A percentile compares a stretch with the other conserved stretches of the same genome.
Conservation (phyloP, 805 yeast species). For the Candida easanensis region DNA sequence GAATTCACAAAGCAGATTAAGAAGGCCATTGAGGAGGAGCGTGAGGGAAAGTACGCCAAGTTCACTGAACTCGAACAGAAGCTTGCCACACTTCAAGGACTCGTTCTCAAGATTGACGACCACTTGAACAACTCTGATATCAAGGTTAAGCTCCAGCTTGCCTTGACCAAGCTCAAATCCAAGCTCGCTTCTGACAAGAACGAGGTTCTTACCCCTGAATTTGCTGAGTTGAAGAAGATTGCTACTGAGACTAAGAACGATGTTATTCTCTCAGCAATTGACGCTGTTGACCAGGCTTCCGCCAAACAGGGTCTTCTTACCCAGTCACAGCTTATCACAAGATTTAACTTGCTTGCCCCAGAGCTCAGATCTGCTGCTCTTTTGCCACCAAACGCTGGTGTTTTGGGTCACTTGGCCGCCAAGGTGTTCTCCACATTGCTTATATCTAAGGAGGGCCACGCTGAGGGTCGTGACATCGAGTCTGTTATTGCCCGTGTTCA, state of each 20-base stretch:
- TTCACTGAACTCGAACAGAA: conserved; percentile 57
- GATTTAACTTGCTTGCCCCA: conserved; percentile 64
- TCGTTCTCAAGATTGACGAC: conserved; percentile 41
- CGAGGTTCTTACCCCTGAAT: conserved; percentile 29
- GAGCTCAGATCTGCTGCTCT: conserved; percentile 87
- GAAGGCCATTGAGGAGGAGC: conserved; percentile 64
- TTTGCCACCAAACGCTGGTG: conserved; percentile 93
- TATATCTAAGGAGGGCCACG: conserved; percentile 74
- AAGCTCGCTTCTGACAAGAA: conserved; percentile 39
- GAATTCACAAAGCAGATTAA: conserved; percentile 58
- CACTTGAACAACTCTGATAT: conserved; percentile 37
- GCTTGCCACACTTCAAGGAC: conserved; percentile 52
- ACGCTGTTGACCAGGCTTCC: conserved; percentile 43
- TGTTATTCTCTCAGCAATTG: conserved; percentile 47
- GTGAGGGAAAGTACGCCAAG: conserved; percentile 74
- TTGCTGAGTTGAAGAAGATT: conserved; percentile 27
- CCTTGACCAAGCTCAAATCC: conserved; percentile 40
- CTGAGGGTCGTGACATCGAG: conserved; percentile 83
- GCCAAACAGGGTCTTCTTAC: conserved; percentile 54
- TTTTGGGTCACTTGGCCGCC: conserved; percentile 87
- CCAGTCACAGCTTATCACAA: conserved; percentile 27
- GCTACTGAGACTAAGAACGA: conserved; percentile 41
- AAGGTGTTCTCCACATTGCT: conserved; percentile 70
- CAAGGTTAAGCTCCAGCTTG: conserved; percentile 40
- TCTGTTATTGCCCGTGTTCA: conserved; percentile 84